phyloP scores from a whole-genome alignment of 2,329 filamentous ascomycete species.

The Colletotrichum sp. region DNA sequence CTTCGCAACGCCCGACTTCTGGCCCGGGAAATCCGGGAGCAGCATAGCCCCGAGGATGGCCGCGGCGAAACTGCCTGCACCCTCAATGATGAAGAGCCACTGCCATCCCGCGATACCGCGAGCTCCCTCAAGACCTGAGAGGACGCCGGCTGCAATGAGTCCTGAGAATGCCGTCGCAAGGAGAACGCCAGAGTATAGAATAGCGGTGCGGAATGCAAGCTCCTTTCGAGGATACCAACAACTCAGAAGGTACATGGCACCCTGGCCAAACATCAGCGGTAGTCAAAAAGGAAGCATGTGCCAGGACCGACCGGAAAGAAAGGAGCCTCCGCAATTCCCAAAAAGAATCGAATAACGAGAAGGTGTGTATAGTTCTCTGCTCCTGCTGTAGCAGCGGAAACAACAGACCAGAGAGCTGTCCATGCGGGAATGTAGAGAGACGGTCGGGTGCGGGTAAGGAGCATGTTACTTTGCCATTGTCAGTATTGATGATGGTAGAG shows the following conservation, averaged over 20 bases:
- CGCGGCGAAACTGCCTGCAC: neutral
- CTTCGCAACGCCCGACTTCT: neutral
- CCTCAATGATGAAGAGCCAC: neutral
- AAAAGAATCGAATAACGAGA: neutral
- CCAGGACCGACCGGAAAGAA: neutral
- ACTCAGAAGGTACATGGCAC: constrained; percentile 57
- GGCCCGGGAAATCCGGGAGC: constrained; percentile 4
- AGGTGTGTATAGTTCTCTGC: constrained; percentile 3
- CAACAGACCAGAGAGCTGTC: neutral
- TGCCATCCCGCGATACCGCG: neutral
- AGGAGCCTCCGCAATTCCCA: constrained; percentile 1
- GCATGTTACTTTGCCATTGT: constrained; percentile 19
- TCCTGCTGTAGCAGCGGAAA: neutral
- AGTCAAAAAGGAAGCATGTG: neutral
- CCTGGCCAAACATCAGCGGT: neutral
- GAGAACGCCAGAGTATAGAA: neutral
- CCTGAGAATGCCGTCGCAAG: neutral
- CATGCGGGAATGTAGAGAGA: constrained; percentile 22
- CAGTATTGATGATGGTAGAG: neutral
- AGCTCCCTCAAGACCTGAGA: neutral
- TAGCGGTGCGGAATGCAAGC: constrained; percentile 55
- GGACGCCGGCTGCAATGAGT: constrained; percentile 22
- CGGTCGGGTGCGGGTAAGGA: constrained; percentile 14
- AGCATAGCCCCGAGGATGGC: neutral
- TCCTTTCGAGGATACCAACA: constrained; percentile 75